These are phyloP conservation scores for Xylariaceae sp. DNA, from an alignment of 2,329 filamentous ascomycete species.

Conservation along the genomic window DNA sequence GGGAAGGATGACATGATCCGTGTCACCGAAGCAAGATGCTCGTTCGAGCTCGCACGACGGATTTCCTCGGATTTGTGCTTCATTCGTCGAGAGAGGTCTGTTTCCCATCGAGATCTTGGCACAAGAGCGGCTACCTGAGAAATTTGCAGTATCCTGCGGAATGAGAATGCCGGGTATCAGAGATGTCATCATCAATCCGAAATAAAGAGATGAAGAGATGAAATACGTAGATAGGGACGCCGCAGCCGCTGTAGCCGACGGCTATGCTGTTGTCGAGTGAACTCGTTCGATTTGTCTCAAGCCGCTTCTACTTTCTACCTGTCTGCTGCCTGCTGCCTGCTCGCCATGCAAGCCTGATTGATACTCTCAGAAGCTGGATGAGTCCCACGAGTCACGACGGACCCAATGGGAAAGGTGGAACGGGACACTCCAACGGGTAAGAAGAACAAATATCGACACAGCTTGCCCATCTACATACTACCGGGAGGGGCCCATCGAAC, in stretches of 20 bases:
- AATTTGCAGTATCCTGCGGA: neutral
- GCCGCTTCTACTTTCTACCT: too few relatives aligned
- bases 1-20: neutral
- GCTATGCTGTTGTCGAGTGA: too few relatives aligned
- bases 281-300: too few relatives aligned
- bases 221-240: too few relatives aligned
- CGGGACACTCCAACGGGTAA: neutral
- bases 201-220: too few relatives aligned
- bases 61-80: neutral
- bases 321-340: too few relatives aligned
- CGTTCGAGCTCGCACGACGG: neutral
- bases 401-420: too few relatives aligned
- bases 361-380: too few relatives aligned
- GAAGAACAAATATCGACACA: neutral
- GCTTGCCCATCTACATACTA: neutral
- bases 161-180: neutral
- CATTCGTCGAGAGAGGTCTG: neutral
- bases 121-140: neutral
- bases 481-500: neutral
- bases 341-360: too few relatives aligned
- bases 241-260: too few relatives aligned
- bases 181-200: too few relatives aligned
- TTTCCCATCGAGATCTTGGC: neutral
- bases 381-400: too few relatives aligned
- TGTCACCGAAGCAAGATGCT: slow-evolving; percentile 5